Evolutionary conservation across 2,329 filamentous ascomycete genomes (phyloP).

Genomic region (Mycosphaerella arachidis): DNA sequence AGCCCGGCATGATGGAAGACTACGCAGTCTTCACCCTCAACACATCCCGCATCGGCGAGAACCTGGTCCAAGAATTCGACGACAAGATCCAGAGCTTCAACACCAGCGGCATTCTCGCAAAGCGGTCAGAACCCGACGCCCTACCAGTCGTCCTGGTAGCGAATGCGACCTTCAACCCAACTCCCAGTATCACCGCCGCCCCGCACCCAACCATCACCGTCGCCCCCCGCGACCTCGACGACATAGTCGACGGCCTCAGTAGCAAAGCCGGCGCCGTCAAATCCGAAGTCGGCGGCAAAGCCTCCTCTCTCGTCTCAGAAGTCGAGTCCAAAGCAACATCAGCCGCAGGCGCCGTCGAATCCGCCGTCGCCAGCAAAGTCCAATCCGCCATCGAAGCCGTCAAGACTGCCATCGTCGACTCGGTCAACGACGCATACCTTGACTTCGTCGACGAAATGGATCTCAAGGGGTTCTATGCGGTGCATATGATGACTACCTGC

Average conservation of each 20-base stretch:
- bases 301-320: slow-evolving; percentile 21
- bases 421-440: slow-evolving; percentile 35
- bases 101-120: slow-evolving; percentile 12
- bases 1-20: slow-evolving; percentile 52
- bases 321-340: slow-evolving; percentile 22
- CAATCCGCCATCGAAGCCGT: slow-evolving; percentile 27
- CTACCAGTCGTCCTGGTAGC: slow-evolving; percentile 8
- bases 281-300: slow-evolving; percentile 18
- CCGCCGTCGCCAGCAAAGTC: slow-evolving; percentile 20
- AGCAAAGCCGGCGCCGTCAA: slow-evolving; percentile 13
- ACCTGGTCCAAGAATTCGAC: slow-evolving; percentile 30
- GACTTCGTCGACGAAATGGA: slow-evolving; percentile 46
- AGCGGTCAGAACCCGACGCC: slow-evolving; percentile 14
- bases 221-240: slow-evolving; percentile 22
- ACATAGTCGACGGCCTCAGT: slow-evolving; percentile 27
- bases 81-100: slow-evolving; percentile 24
- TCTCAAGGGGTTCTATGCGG: slow-evolving; percentile 57
- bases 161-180: not conserved
- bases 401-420: slow-evolving; percentile 40
- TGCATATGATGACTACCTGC: slow-evolving; percentile 59
- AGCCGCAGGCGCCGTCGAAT: slow-evolving; percentile 19
- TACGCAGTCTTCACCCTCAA: slow-evolving; percentile 57
- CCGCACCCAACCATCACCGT: slow-evolving; percentile 21
- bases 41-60: slow-evolving; percentile 51
- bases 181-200: not conserved